Evolutionary conservation across 352 stramenopile species (phyloP).

Genomic region (Globisporangium iwayamae): DNA sequence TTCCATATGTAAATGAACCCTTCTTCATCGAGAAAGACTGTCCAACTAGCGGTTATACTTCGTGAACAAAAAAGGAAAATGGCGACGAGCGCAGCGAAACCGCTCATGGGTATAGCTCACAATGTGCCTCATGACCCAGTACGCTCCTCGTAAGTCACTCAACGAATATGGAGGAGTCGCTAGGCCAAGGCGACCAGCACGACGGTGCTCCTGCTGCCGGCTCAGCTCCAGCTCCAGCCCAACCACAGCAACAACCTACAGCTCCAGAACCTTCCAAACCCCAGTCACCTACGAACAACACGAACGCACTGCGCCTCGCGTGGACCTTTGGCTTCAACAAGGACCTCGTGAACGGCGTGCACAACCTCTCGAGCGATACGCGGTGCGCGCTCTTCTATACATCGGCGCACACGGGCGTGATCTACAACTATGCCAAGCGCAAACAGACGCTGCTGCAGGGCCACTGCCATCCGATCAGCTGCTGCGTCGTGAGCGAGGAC

Average conservation of each 20-base stretch:
- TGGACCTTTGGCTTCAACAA: conserved; percentile 94
- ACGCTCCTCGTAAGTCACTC: not conserved
- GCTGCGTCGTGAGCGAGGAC: conserved; percentile 86
- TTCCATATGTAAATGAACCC: too few species aligned
- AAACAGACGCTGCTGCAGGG: conserved; percentile 88
- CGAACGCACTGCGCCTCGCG: conserved; percentile 59
- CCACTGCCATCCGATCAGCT: conserved; percentile 90
- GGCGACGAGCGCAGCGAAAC: not conserved
- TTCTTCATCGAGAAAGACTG: too few species aligned
- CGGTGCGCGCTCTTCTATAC: conserved; percentile 87
- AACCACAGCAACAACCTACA: not conserved
- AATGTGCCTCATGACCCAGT: not conserved
- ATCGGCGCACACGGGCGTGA: conserved; percentile 89
- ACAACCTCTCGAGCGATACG: conserved; percentile 73
- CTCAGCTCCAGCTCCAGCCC: not conserved
- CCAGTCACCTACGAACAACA: not conserved
- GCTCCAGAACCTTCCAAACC: too few species aligned
- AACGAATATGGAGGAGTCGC: not conserved
- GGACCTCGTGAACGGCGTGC: conserved; percentile 80
- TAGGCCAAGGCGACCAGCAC: not conserved
- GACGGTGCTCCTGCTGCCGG: not conserved
- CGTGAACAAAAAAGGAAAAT: too few species aligned
- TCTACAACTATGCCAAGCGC: conserved; percentile 89
- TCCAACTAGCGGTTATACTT: too few species aligned
- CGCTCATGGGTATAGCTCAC: not conserved